Evolutionary conservation across 1,139 yeast species (phyloP), one percentile per base, ranked within the genome.

Genomic region (Nakaseomyces bracarensis): DNA sequence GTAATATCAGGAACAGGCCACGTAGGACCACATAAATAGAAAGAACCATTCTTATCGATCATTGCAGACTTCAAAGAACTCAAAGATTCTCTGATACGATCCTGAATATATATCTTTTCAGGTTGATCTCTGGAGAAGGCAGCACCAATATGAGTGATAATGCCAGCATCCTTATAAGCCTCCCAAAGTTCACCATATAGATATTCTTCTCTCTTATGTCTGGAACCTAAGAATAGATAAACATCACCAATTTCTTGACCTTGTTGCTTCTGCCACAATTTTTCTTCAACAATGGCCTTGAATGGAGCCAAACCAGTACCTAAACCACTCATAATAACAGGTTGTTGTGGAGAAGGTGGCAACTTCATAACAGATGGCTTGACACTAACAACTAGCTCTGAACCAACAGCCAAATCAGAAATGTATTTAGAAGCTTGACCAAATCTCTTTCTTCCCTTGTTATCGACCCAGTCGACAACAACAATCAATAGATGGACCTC

Each of bases 1-100:
- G 96, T 85, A 55, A 91, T 84, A 64, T 89, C 96, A 14, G 97
- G 96, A 55, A 91, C 97, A 22, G 98, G 98, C 98, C 98, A 91
- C 1, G 97, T 91, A 36, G 97, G 97, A 50, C 98, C 98, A 78
- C 98, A 91, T 61, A 91, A 74, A 68, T 91, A 91, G 75, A 91
- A 89, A 19, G 87, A 80, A 45, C 97, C 98, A 43, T 81, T 70
- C 66, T 87, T 75, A 47, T 69, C 68, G 38, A 82, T 82, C 63
- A 89, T 77, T 27, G 96, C 93, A 43, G 77, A 83, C 43, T 84
- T 82, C 64, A 91, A 73, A 29, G 75, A 80, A 44, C 71, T 74
- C 57, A 86, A 69, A 47, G 78, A 75, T 60, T 86, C 87, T 58
- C 89, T 76, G 61, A 91, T 89, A 64, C 82, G 81, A 65, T 91